Base-by-base conservation (phyloP, 768 basidiomycete species). In the Tricholoma terreum region DNA sequence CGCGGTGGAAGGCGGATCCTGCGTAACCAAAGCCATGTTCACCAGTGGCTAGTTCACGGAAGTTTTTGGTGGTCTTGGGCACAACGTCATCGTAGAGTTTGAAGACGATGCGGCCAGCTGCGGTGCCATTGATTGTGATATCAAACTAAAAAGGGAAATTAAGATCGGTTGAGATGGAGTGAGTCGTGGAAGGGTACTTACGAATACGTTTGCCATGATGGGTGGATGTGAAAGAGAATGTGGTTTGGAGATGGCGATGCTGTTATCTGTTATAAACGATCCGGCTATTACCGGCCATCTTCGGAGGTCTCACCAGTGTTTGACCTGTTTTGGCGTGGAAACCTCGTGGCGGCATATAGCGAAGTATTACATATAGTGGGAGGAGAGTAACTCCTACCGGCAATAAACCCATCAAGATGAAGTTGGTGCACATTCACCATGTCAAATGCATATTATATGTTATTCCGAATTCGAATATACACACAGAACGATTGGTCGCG, bases 11-110 rank as follows among this genome's bases (percentile, higher is more conserved):
- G 0, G 36, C 21, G 19, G 76, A 77, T 15, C 84, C 86, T 50
- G 70, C 49, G 75, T 95, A 98, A 46, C 92, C 89, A 57, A 73
- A 91, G 4, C 89, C 90, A 53, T 88, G 65, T 68, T 82, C 64
- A 45, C 90, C 89, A 11, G 90, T 92, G 55, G 86, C 86, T 49
- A 97, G 82, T 72, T 92, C 90, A 53, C 95, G 88, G 81, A 98
- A 98, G 79, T 98, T 94, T 31, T 61, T 74, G 8, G 90, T 76
- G 1, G 90, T 93, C 65, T 75, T 83, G 50, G 91, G 91, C 12
- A 90, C 87, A 50, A 82, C 80, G 4, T 84, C 78, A 75, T 95
- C 92, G 71, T 77, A 94, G 24, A 98, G 84, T 77, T 86, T 87
- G 85, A 98, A 94, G 56, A 82, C 76, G 69, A 97, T 83, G 48